Base-by-base conservation (phyloP, 129 eudicot species). In the Oenanthe sinensis region DNA sequence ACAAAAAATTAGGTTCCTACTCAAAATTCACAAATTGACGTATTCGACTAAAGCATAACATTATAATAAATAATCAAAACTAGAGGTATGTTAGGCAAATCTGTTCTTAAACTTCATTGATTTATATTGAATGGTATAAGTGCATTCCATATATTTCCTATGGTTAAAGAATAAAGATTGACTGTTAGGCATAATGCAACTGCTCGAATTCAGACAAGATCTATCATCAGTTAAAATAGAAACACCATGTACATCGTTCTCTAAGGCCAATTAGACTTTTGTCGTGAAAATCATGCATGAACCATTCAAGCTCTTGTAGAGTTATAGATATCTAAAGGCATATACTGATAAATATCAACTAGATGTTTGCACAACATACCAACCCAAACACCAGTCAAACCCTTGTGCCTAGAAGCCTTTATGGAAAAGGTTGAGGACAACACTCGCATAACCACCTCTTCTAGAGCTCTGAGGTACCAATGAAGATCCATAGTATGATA, bases 401-500 rank as follows among this genome's bases (percentile, higher is more conserved):
- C 86, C 30, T 78, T 44, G 10, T 72, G 78, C 45, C 92, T 86
- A 44, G 92, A 91, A 82, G 94, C 96, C 69, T 86, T 84, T 30
- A 90, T 86, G 77, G 85, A 81, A 83, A 90, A 91, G 1, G 97
- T 73, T 36, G 91, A 85, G 74, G 48, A 83, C 78, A 91, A 94
- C 55, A 83, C 92, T 19, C 89, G 92, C 83, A 91, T 90, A 26
- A 90, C 89, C 81, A 95, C 96, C 85, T 91, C 96, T 81, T 95
- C 98, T 28, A 91, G 91, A 71, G 93, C 86, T 82, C 97, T 81
- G 22, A 88, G 90, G 88, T 91, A 90, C 97, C 97, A 95, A 82
- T 91, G 98, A 77, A 95, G 97, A 91, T 95, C 96, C 97, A 90
- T 95, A 80, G 81, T 84, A 54, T 95, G 92, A 90, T 86, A 86